Evolutionary conservation across 2,329 filamentous ascomycete genomes (phyloP), one percentile per base, ranked within the genome.

Genomic region (Pezicula rhizophila): DNA sequence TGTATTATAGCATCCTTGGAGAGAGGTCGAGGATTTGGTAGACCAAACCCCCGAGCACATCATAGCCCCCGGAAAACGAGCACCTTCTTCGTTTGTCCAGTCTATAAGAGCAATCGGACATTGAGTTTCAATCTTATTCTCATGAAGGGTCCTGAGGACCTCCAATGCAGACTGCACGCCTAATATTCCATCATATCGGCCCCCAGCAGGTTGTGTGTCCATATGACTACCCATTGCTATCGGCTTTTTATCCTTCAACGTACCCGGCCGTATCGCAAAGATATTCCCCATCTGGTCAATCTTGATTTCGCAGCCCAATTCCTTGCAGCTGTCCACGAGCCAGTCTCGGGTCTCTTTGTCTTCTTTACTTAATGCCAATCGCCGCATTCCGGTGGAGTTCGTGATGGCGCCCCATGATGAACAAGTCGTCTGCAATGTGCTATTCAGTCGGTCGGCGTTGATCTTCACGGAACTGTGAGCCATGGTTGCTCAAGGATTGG

Each of bases 151-250:
- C 52, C 75, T 77, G 17, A 92, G 70, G 64, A 86, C 82, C 65
- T 92, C 87, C 0, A 92, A 70, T 0, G 80, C 88, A 1, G 86
- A 79, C 14, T 78, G 73, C 2, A 92, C 77, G 4, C 88, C 88
- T 0, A 92, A 66, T 23, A 92, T 89, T 0, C 87, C 88, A 60
- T 89, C 86, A 52, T 89, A 89, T n/a, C 85, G 68, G 0, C 84
- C 55, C 8, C 56, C 84, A 0, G 66, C 67, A 2, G 79, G 79
- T 31, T 84, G 80, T 0, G 80, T 83, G 57, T 85, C 82, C 1
- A 85, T 64, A 62, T 90, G 85, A 8, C 80, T 85, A 1, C 85
- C 86, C 38, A 80, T 84, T 47, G 80, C 86, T 3, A 83, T 86
- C 0, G 85, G 77, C 6, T 78, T 72, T 4, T 77, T 76, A 18